Evolutionary conservation across 2,329 filamentous ascomycete genomes (phyloP).

Genomic region (Gaeumannomyces tritici): DNA sequence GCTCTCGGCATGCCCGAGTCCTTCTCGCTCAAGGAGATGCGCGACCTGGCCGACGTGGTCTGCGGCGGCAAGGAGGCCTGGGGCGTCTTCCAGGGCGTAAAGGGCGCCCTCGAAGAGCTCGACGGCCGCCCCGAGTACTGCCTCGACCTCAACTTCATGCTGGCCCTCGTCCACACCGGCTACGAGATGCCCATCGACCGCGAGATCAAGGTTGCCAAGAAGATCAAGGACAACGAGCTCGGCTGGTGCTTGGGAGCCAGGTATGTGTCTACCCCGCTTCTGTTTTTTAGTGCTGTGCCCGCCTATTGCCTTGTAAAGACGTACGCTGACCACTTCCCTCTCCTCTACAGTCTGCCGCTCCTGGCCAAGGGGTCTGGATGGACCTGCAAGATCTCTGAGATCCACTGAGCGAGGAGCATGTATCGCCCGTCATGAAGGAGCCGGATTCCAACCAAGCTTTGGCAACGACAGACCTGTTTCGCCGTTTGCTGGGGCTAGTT

Average conservation of each 20-base stretch:
- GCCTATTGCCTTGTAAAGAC: neutral
- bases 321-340: conserved; percentile 21
- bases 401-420: conserved; percentile 33
- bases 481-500: neutral
- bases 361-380: conserved; percentile 76
- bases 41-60: conserved; percentile 75
- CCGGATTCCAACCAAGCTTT: neutral
- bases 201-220: conserved; percentile 97
- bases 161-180: conserved; percentile 83
- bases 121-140: conserved; percentile 80
- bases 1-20: conserved; percentile 97
- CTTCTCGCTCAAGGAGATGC: conserved; percentile 84
- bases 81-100: conserved; percentile 70
- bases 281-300: neutral
- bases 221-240: conserved; percentile 93
- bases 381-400: conserved; percentile 76
- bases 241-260: conserved; percentile 97
- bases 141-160: conserved; percentile 93
- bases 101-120: conserved; percentile 72
- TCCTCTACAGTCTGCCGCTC: conserved; percentile 62
- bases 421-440: neutral
- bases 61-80: conserved; percentile 71
- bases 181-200: conserved; percentile 97
- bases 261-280: conserved; percentile 37
- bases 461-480: neutral